phyloP scores from a whole-genome alignment of 1,284 basidiomycete species.

The Fomitopsis betulina region DNA sequence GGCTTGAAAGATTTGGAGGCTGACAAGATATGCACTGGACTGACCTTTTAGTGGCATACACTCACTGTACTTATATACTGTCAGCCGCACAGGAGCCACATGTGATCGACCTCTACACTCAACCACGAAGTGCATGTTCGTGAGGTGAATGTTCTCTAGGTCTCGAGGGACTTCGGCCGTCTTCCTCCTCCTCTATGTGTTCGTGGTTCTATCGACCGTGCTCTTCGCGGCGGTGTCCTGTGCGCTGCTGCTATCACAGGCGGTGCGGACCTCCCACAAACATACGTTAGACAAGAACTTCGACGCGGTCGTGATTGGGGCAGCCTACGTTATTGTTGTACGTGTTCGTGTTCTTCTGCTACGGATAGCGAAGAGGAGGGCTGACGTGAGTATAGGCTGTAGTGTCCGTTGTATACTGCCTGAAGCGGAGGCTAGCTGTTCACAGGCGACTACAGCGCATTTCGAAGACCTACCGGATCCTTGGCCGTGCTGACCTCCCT shows the following conservation, averaged over 20 bases:
- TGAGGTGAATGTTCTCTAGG: constrained; percentile 23
- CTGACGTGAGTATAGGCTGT: constrained; percentile 34
- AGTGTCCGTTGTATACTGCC: constrained; percentile 54
- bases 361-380: not conserved
- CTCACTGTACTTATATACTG: too few relatives aligned
- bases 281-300: constrained; percentile 53
- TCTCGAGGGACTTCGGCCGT: constrained; percentile 24
- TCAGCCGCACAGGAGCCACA: not conserved
- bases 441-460: constrained; percentile 60
- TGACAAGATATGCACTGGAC: too few relatives aligned
- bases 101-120: constrained; percentile 2
- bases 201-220: constrained; percentile 49
- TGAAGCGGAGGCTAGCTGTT: constrained; percentile 63
- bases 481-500: constrained; percentile 66
- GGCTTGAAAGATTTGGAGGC: too few relatives aligned
- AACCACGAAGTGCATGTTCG: constrained; percentile 5
- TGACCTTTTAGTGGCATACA: too few relatives aligned
- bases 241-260: constrained; percentile 60
- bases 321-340: constrained; percentile 63
- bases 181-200: constrained; percentile 36
- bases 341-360: constrained; percentile 28
- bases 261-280: constrained; percentile 54
- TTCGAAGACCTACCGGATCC: constrained; percentile 64
- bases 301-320: constrained; percentile 61
- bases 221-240: constrained; percentile 60